Evolutionary conservation across 495 filamentous ascomycete genomes (phyloP), one percentile per base, ranked within the genome.

Genomic region (Hypoxylon subgilvum): DNA sequence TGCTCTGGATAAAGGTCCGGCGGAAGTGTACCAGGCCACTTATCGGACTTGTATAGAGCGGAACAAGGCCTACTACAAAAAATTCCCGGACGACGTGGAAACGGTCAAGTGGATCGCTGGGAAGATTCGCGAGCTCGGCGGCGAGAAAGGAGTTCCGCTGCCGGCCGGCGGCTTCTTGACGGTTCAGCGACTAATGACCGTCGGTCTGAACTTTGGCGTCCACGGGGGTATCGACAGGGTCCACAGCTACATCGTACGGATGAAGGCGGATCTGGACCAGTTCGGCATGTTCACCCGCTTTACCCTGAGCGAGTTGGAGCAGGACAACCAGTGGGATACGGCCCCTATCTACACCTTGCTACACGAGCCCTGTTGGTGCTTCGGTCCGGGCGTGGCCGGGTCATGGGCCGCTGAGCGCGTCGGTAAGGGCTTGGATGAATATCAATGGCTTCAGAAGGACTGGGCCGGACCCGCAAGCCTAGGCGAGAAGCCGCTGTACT

Each of bases 351-450:
- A 97, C 67, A 86, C 91, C 16, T 73, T 96, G 22, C 73, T 95
- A 1, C 93, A 97, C 54, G 94, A 97, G 69, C 75, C 88, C 3
- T 83, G 88, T 52, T 97, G 97, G 74, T 91, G 87, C 67, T 82
- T 82, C 57, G 63, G 72, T 12, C 66, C 71, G 12, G 75, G 75
- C 1, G 48, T 68, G 12, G 71, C 78, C 4, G 76, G 78, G 0
- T 69, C 71, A 31, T 84, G 80, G 80, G 71, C 81, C 5, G 80
- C 81, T 5, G 52, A 76, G 12, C 68, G 75, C 14, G 72, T 82
- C 14, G 78, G 76, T 14, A 60, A 61, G 36, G 17, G 41, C 10
- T 34, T 75, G 14, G 38, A 47, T 3, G 59, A 73, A 18, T 82
- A 75, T 53, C 58, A 70, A 36, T 82, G 79, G 80, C 70, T 81